phyloP scores from a whole-genome alignment of 345 rosid species.

The Anacardium occidentale region DNA sequence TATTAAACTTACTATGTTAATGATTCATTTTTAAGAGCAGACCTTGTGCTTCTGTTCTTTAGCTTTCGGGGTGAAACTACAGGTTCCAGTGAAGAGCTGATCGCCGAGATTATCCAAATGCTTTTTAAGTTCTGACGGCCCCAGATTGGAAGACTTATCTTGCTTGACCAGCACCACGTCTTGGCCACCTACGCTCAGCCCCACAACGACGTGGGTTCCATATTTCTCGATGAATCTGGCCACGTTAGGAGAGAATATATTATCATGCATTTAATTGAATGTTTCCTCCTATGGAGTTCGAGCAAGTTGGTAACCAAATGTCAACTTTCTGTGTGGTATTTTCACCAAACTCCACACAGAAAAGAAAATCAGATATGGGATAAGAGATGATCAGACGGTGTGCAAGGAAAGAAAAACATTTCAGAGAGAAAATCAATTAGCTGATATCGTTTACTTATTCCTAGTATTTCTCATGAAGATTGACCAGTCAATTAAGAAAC shows the following conservation, averaged over 20 bases:
- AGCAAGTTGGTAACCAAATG: neutral
- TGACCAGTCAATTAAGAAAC: no score
- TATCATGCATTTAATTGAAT: neutral
- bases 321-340: neutral
- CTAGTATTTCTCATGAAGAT: no score
- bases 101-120: conserved; percentile 78
- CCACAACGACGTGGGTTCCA: conserved; percentile 85
- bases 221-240: conserved; percentile 83
- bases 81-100: conserved; percentile 72
- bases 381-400: no score
- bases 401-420: no score
- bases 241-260: neutral
- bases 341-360: conserved; percentile 4
- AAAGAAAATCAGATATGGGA: no score
- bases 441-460: neutral
- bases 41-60: conserved; percentile 57
- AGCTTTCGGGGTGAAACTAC: conserved; percentile 47
- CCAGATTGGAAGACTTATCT: conserved; percentile 54
- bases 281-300: neutral
- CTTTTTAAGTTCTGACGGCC: conserved; percentile 53
- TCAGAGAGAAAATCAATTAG: neutral
- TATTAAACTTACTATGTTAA: no score
- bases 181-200: conserved; percentile 76
- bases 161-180: conserved; percentile 74
- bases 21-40: no score